Base-by-base conservation (phyloP, 139 green algal species). In the Mesotaenium endlicherianum region DNA sequence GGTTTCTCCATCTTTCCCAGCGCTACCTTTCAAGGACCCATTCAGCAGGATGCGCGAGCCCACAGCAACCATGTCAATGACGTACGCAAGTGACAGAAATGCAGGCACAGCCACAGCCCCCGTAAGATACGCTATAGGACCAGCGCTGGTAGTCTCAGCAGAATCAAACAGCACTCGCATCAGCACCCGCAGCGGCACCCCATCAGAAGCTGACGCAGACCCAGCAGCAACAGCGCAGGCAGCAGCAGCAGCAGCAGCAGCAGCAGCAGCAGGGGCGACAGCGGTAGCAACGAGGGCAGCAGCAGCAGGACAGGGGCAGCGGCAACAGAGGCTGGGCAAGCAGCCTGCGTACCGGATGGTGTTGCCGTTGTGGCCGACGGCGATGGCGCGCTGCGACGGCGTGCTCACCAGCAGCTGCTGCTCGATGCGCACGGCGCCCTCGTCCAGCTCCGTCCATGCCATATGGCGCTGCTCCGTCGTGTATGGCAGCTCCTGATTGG, bases 401-500 rank as follows among this genome's bases (percentile, higher is more conserved):
- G 49, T 49, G 2, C 71, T 30, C 16, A 86, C 80, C 16, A 86
- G 14, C 71, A 86, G 71, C 30, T 44, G 44, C 74, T 85, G 72
- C 38, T 47, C 36, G 42, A 86, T 74, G 16, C 49, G 49, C 49
- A 86, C 30, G 20, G 74, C 42, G 14, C 74, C 80, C 1, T 86
- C 80, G 16, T 20, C 43, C 3, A 72, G 53, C n/a, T 57, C 45
- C 30, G 53, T n/a, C n/a, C 57, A 80, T 26, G 47, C 44, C 34
- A 86, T 16, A 11, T 44, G 74, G 8, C 42, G 17, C 8, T 76
- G 40, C 36, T 85, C 80, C 43, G 87, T 20, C 17, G 38, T 39
- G 2, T 86, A 86, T 0, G 79, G 79, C 79, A 85, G 38, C 47
- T 85, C 79, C 79, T 85, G 75, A 16, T n/a, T n/a, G n/a, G n/a